phyloP scores from a whole-genome alignment of 306 rosid genomes.

The Malus sylvestris region DNA sequence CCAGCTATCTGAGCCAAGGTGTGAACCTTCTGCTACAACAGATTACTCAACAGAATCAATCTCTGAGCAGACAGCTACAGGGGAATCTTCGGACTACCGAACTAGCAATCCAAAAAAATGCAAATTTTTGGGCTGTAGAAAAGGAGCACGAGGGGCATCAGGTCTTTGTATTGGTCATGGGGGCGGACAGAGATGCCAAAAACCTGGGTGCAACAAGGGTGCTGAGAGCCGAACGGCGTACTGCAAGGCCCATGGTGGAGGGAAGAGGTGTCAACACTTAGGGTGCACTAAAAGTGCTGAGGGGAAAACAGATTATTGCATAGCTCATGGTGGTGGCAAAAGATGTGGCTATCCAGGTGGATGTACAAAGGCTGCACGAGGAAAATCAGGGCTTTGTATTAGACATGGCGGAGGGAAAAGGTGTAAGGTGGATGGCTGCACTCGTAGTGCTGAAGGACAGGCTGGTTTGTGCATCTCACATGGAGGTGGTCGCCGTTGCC shows the following conservation, averaged over 20 bases:
- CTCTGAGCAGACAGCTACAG: slow-evolving; percentile 43
- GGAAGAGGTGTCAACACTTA: slow-evolving; percentile 77
- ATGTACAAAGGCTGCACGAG: slow-evolving; percentile 89
- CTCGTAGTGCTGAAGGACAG: slow-evolving; percentile 96
- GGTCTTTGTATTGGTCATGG: slow-evolving; percentile 99
- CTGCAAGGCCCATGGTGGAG: slow-evolving; percentile 99
- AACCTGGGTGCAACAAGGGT: slow-evolving; percentile 95
- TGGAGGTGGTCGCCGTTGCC: slow-evolving; percentile 99
- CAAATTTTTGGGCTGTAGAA: slow-evolving; percentile 58
- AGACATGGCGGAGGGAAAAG: slow-evolving; percentile 98
- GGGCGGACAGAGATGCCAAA: slow-evolving; percentile 98
- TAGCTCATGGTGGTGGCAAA: slow-evolving; percentile 92
- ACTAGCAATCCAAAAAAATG: slow-evolving; percentile 60
- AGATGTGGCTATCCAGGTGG: slow-evolving; percentile 72
- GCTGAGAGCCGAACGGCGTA: slow-evolving; percentile 96
- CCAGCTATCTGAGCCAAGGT: slow-evolving; percentile 18
- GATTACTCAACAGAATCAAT: slow-evolving; percentile 45
- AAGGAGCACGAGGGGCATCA: slow-evolving; percentile 93
- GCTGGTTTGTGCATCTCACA: slow-evolving; percentile 95
- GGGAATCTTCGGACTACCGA: slow-evolving; percentile 41
- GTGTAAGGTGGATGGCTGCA: slow-evolving; percentile 68
- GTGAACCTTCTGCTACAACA: slow-evolving; percentile 39
- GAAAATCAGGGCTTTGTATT: slow-evolving; percentile 96
- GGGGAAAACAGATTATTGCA: slow-evolving; percentile 95
- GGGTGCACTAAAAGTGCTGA: slow-evolving; percentile 99